These are phyloP conservation scores for Pyricularia sp. DNA, from an alignment of 2,329 filamentous ascomycete species.

Conservation along the genomic window DNA sequence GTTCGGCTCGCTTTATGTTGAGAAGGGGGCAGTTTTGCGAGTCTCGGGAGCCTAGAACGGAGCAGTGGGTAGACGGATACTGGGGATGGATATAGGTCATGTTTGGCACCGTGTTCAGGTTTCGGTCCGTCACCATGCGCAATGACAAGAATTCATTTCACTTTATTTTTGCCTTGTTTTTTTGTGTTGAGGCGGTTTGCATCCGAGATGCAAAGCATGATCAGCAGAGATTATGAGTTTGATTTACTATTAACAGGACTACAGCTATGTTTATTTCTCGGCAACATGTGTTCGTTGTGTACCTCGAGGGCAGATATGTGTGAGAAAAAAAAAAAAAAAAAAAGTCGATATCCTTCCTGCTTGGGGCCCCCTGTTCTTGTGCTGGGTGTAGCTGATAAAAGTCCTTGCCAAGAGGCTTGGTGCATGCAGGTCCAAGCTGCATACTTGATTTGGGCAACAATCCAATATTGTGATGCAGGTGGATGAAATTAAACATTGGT, in stretches of 20 bases:
- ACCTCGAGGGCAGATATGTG: background rate
- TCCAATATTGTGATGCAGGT: background rate
- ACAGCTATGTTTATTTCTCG: background rate
- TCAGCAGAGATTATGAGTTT: background rate
- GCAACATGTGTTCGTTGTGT: background rate
- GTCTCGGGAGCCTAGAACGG: slow-evolving; percentile 1
- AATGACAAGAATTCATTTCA: background rate
- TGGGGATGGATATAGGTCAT: background rate
- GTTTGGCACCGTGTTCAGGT: background rate
- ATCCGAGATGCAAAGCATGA: too few species aligned
- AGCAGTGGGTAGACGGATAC: background rate
- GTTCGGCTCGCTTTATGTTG: background rate
- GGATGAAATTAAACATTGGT: background rate
- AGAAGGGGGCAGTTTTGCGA: background rate
- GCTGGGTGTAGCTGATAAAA: background rate
- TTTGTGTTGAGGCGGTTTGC: background rate
- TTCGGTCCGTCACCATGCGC: background rate
- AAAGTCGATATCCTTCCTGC: background rate
- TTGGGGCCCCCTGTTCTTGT: background rate
- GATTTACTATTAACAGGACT: background rate
- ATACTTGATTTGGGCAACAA: background rate
- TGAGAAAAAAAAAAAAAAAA: too few species aligned
- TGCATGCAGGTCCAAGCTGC: background rate
- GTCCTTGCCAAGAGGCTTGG: background rate
- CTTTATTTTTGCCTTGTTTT: background rate